Evolutionary conservation across 192 early-diverging fungal species (phyloP), one percentile per base, ranked within the genome.

Genomic region (Coemansia sp.): DNA sequence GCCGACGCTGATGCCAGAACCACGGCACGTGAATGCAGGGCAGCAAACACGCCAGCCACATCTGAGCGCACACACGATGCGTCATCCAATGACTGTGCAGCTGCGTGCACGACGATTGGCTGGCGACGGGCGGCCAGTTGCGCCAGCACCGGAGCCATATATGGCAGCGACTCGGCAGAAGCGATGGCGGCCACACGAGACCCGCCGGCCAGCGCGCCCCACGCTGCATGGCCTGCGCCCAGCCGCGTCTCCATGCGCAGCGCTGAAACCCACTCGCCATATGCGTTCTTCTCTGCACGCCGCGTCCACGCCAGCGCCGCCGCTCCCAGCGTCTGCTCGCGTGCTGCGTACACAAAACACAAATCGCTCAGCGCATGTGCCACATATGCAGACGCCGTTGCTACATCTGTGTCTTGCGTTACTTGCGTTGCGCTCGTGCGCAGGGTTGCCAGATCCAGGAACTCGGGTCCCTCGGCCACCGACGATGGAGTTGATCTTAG

Each of bases 61-160:
- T 92, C 87, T 22, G 89, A 64, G 27, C 83, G 85, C 51, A 92
- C 69, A 12, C 87, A 75, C 15, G 57, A 67, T 4, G 50, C 21
- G 25, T 83, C 67, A 72, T 87, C 84, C 25, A 90, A 65, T 3
- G 84, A 84, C 60, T 91, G 86, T 21, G 92, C 85, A 2, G 89
- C 81, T 9, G 94, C 92, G 62, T 97, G 94, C 60, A 97, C 83
- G 6, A 95, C 93, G 11, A 90, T 82, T 17, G 90, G 88, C 19
- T 82, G 82, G 23, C 68, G 61, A 19, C 83, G 79, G 6, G 78
- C 67, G 6, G 85, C 87, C 39, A 97, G 88, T 55, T 84, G 74
- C 59, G 90, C 87, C 69, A 97, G 77, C 59, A 93, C 86, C 5
- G 93, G 92, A 17, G 94, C 80, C 93, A 97, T 92, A 53, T 84